A percentile compares a stretch with the other conserved stretches of the same genome.
Evolutionary conservation across 768 basidiomycete genomes (phyloP).

Genomic region (Boletus coccyginus): DNA sequence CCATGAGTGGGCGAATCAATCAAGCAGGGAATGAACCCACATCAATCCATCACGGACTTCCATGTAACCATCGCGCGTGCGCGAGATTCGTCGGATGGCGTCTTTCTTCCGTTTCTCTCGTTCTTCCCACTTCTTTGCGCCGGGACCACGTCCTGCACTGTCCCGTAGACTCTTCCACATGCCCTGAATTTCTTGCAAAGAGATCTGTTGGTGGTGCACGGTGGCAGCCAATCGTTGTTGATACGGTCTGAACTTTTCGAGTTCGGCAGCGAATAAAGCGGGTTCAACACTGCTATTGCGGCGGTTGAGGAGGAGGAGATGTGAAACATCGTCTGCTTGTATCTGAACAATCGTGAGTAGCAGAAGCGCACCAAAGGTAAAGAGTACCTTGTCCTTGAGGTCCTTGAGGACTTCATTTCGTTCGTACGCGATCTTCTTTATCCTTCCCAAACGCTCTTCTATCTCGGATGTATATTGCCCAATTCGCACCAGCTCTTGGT

Average conservation of each 20-base stretch:
- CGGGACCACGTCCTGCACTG: conserved; percentile 69
- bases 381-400: conserved; percentile 86
- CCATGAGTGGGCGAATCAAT: background rate
- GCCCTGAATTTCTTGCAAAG: conserved; percentile 70
- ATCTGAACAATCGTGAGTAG: conserved; percentile 51
- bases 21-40: conserved; percentile 43
- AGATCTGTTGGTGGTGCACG: conserved; percentile 69
- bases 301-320: conserved; percentile 86
- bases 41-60: conserved; percentile 83
- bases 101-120: conserved; percentile 79
- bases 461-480: conserved; percentile 65
- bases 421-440: conserved; percentile 84
- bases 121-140: conserved; percentile 79
- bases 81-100: conserved; percentile 62
- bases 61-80: conserved; percentile 81
- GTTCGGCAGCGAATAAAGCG: conserved; percentile 84
- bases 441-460: conserved; percentile 70
- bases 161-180: conserved; percentile 75
- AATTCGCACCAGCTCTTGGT: conserved; percentile 67
- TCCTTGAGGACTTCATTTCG: conserved; percentile 86
- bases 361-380: background rate
- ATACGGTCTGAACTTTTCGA: conserved; percentile 94
- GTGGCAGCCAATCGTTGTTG: conserved; percentile 80
- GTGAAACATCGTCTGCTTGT: conserved; percentile 95
- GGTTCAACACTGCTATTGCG: conserved; percentile 82